Percentiles rank a stretch among this genome's conserved stretches.
phyloP scores from a whole-genome alignment of 2,329 filamentous ascomycete species.

The Stagonosporopsis vannaccii region DNA sequence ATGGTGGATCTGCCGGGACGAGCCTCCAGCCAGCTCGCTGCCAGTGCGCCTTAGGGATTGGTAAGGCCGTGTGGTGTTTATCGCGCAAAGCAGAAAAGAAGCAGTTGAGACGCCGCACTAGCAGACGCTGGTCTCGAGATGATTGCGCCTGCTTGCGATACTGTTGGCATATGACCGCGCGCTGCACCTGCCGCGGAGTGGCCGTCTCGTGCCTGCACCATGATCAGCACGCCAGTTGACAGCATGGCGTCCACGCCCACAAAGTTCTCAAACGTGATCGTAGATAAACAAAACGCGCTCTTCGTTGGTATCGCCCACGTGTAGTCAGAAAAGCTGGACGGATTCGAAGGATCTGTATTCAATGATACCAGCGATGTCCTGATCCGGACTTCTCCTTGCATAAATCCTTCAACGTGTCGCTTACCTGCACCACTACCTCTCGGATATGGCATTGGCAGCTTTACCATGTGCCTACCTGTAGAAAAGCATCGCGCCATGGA shows the following conservation, averaged over 20 bases:
- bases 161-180: background rate
- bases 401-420: constrained; percentile 6
- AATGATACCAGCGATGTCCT: background rate
- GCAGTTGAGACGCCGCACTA: background rate
- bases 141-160: background rate
- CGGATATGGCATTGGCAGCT: background rate
- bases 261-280: background rate
- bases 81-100: background rate
- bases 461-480: constrained; percentile 4
- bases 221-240: background rate
- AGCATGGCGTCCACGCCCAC: background rate
- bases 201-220: background rate
- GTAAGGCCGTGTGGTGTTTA: background rate
- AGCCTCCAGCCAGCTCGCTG: constrained; percentile 5
- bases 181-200: background rate
- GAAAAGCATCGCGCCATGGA: constrained; percentile 4
- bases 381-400: constrained; percentile 3
- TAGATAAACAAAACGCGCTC: background rate
- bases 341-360: constrained; percentile 3
- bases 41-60: background rate
- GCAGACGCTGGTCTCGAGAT: background rate
- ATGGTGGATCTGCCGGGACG: constrained; percentile 5
- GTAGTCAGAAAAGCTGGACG: background rate
- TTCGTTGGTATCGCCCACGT: background rate
- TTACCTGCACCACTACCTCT: constrained; percentile 1